Evolutionary conservation across 2,329 filamentous ascomycete genomes (phyloP), one percentile per base, ranked within the genome.

Genomic region (Graphium sp.): DNA sequence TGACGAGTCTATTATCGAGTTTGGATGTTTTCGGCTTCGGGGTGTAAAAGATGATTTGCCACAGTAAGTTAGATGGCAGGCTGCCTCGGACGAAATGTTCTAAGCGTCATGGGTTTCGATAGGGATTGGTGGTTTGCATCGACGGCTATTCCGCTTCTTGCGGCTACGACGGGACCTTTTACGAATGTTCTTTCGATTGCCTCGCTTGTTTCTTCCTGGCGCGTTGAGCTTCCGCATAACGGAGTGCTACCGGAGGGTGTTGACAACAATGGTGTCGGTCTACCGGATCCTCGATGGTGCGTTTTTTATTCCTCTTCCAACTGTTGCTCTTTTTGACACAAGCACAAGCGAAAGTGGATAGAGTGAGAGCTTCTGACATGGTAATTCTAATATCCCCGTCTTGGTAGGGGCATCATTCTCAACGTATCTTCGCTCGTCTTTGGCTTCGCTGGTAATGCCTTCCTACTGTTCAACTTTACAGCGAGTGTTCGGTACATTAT

Each of bases 121-220:
- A 69, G 64, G 32, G 64, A 65, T 13, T 74, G 67, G 66, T 75
- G 68, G 68, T 63, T 74, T 40, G 61, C 67, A 16, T 69, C 66
- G 3, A 66, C 69, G 2, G 68, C 65, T 7, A 74, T 85, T 36
- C 80, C 79, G 18, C 70, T 94, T 45, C 64, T 89, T 8, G 82
- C 84, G 2, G 84, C 82, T 19, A 83, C 84, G 0, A 65, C 89
- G 3, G 83, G 82, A 1, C 85, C 85, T 0, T 67, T 92, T 7
- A 84, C 85, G 3, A 91, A 85, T 33, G 74, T 89, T 18, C 78
- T 91, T 50, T 85, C 78, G 32, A 83, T 93, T 33, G 83, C 79
- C 35, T 81, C 84, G 6, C 60, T 93, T n/a, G 80, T 82, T 2
- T 74, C 72, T 17, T 70, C 70, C 14, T 93, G 84, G 85, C 63